Evolutionary conservation across 169 alveolate species (phyloP).

Genomic region (Plasmodium yoelii): DNA sequence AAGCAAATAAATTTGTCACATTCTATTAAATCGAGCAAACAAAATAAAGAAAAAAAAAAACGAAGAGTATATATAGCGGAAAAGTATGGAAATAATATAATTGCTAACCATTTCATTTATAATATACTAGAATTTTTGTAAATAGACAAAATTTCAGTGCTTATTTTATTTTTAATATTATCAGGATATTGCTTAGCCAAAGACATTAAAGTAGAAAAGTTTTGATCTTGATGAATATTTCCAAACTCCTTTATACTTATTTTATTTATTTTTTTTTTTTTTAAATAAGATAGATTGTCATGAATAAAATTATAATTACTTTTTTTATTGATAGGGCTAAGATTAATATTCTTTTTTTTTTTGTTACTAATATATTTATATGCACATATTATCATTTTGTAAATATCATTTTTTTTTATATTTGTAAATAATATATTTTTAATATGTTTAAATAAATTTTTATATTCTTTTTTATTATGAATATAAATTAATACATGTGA

Average conservation of each 20-base stretch:
- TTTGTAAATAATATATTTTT: conserved; percentile 27
- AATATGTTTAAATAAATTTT: conserved; percentile 42
- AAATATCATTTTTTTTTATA: conserved; percentile 32
- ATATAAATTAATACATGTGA: conserved; percentile 57
- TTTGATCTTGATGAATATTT: neutral
- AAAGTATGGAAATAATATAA: too few relatives aligned
- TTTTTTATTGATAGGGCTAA: neutral
- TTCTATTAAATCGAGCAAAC: too few relatives aligned
- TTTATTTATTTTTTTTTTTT: neutral
- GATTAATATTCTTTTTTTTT: neutral
- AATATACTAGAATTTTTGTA: neutral
- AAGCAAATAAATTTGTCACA: too few relatives aligned
- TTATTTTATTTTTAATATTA: conserved; percentile 44
- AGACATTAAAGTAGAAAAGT: conserved; percentile 14
- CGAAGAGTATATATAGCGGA: neutral
- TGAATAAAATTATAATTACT: conserved; percentile 43
- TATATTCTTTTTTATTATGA: conserved; percentile 38
- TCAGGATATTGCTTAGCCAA: conserved; percentile 43
- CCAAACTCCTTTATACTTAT: neutral
- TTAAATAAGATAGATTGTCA: conserved; percentile 22
- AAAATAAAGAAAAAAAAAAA: neutral
- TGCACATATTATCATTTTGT: conserved; percentile 42
- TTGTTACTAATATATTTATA: conserved; percentile 13
- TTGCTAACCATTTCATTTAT: too few relatives aligned
- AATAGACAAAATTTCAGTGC: conserved; percentile 27